Base-by-base conservation (phyloP, 345 rosid species). In the Nephelium lappaceum region DNA sequence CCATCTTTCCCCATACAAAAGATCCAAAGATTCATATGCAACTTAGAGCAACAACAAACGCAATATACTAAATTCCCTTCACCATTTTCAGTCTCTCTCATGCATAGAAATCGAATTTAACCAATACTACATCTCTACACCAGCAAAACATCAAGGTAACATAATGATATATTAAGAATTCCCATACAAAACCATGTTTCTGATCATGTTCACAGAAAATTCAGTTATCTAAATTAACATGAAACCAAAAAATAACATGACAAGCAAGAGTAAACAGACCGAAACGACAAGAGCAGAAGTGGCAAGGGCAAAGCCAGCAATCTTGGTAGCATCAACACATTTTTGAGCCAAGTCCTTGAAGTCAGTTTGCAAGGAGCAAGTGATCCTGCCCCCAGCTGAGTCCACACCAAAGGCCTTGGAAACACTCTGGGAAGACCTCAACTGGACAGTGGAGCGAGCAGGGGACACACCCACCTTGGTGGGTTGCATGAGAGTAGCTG, bases 281-380 rank as follows among this genome's bases (percentile, higher is more conserved):
- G 99, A 93, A 84, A 78, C 96, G n/a, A 95, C 93, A 62, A 95
- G 95, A 58, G 99, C 99, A 15, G 98, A 95, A 43, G 99, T 91
- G 24, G 99, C 99, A 23, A 95, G 97, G 68, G 97, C 94, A 61
- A 93, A 91, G 27, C 97, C 95, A 63, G 95, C 94, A 3, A 95
- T 76, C 89, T 93, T 93, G 80, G 91, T 78, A 61, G 91, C 96
- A 78, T 92, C 98, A 6, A 80, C 72, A 76, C 87, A 92, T 87
- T 92, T 93, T 18, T 79, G 88, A 73, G 97, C 89, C 68, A 95
- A 82, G 78, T 91, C 96, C 81, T 92, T 90, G 47, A 90, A 27
- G 76, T 90, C 93, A 79, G 92, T 62, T 15, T 92, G 93, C 81
- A 86, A 79, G 63, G 98, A 91, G 88, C 98, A 96, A 76, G 92